Evolutionary conservation across 768 basidiomycete species (phyloP).

Genomic region (Xerocomus potaroensis): DNA sequence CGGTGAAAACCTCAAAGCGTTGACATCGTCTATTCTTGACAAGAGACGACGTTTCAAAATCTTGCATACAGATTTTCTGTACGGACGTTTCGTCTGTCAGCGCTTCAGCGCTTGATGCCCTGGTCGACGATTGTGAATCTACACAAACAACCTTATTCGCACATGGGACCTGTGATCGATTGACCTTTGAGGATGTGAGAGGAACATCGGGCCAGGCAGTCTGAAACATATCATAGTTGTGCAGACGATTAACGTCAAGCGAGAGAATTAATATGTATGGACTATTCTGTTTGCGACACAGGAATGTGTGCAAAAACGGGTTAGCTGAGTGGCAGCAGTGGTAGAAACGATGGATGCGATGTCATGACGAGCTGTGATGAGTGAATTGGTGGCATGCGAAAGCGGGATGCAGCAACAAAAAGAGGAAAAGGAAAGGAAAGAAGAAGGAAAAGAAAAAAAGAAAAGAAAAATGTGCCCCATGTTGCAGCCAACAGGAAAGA

Average conservation of each 20-base stretch:
- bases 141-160: too few relatives aligned
- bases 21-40: constrained; percentile 10
- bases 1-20: constrained; percentile 13
- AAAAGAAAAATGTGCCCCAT: constrained; percentile 14
- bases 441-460: neutral
- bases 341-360: constrained; percentile 21
- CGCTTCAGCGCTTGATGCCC: neutral
- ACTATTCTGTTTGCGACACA: constrained; percentile 6
- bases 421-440: constrained; percentile 6
- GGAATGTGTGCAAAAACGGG: constrained; percentile 15
- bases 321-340: constrained; percentile 5
- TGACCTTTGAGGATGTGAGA: neutral
- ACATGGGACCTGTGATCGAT: too few relatives aligned
- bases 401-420: constrained; percentile 12
- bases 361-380: constrained; percentile 14
- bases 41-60: constrained; percentile 10
- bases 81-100: neutral
- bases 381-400: constrained; percentile 22
- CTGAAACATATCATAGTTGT: constrained; percentile 20
- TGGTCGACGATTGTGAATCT: too few relatives aligned
- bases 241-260: constrained; percentile 10
- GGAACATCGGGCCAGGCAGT: neutral
- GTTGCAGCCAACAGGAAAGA: constrained; percentile 7
- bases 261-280: constrained; percentile 19
- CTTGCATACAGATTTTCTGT: neutral